Evolutionary conservation across 106 monocot species (phyloP).

Genomic region (Triglochin maritima): DNA sequence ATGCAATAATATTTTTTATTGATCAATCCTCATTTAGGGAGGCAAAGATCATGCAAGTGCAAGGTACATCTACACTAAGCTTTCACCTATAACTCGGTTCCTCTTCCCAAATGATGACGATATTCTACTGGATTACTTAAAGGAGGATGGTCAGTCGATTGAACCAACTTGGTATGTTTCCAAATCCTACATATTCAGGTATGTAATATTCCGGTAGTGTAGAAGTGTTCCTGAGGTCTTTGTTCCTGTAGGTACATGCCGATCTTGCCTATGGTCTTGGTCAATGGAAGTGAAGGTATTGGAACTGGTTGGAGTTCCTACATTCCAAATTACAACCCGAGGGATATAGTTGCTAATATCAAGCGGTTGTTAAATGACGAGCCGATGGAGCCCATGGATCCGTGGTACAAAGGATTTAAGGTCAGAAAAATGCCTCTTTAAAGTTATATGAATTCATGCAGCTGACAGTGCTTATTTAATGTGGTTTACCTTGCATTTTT

Average conservation of each 20-base stretch:
- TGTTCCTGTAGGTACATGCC: constrained; percentile 65
- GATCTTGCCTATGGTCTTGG: constrained; percentile 77
- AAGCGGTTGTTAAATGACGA: constrained; percentile 71
- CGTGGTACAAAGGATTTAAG: constrained; percentile 95
- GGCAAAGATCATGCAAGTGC: constrained; percentile 89
- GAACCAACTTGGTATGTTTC: constrained; percentile 79
- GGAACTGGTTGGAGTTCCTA: constrained; percentile 98
- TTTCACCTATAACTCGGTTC: constrained; percentile 62
- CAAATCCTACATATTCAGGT: not conserved
- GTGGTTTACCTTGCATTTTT: not conserved
- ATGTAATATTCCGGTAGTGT: too few relatives aligned
- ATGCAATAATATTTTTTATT: not conserved
- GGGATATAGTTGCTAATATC: constrained; percentile 73
- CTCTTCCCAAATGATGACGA: constrained; percentile 94
- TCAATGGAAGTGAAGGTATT: constrained; percentile 98
- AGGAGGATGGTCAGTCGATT: constrained; percentile 85
- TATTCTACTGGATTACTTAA: constrained; percentile 65
- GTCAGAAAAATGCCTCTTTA: constrained; percentile 14
- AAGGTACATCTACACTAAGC: constrained; percentile 71
- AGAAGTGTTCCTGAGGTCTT: not conserved
- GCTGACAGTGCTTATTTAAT: not conserved
- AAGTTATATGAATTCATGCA: not conserved
- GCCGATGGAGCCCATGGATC: constrained; percentile 67
- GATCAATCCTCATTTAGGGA: constrained; percentile 32
- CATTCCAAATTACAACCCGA: constrained; percentile 91